phyloP scores from a whole-genome alignment of 1,139 yeast species.

The Torulaspora globosa region DNA sequence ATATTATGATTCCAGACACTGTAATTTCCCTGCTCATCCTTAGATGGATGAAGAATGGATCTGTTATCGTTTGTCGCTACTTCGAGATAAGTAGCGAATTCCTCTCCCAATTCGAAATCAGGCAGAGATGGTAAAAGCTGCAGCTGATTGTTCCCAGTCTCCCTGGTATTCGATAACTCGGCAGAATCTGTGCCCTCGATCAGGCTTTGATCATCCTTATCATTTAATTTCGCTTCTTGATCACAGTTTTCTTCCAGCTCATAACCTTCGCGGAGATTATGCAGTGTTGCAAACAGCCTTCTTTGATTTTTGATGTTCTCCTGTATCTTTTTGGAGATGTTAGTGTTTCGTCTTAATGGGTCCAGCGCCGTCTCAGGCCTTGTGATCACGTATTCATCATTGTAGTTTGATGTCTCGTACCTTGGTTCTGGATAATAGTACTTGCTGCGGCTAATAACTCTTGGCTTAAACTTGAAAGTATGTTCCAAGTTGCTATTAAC shows the following conservation, averaged over 20 bases:
- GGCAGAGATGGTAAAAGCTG: conserved; percentile 11
- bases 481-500: background rate
- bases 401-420: background rate
- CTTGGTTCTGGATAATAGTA: conserved; percentile 15
- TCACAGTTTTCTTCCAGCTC: background rate
- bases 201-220: background rate
- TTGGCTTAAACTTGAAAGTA: conserved; percentile 26
- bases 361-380: conserved; percentile 21
- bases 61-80: conserved; percentile 12
- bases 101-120: conserved; percentile 12
- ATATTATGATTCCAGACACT: conserved; percentile 14
- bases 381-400: conserved; percentile 14
- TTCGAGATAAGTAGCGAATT: conserved; percentile 12
- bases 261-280: background rate
- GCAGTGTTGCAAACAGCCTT: conserved; percentile 1
- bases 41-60: conserved; percentile 7
- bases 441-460: conserved; percentile 30
- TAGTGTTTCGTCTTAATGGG: conserved; percentile 26
- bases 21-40: conserved; percentile 4
- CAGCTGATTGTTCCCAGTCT: background rate
- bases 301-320: conserved; percentile 16
- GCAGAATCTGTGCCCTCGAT: background rate
- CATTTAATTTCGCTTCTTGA: background rate
- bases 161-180: background rate
- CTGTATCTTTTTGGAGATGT: conserved; percentile 25